phyloP scores from a whole-genome alignment of 768 basidiomycete genomes.

The Filobasidium floriforme region DNA sequence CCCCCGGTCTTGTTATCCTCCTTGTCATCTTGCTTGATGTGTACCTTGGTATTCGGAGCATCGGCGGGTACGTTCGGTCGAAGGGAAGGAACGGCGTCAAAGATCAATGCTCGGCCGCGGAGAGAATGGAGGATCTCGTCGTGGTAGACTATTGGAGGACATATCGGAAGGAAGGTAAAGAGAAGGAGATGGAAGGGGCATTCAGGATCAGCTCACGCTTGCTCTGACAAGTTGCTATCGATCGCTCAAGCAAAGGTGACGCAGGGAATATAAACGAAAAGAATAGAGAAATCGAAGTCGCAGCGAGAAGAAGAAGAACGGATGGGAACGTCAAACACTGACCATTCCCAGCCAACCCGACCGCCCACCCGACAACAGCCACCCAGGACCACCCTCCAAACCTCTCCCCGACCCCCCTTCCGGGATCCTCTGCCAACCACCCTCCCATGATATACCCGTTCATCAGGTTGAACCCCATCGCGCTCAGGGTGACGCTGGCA shows the following conservation, averaged over 20 bases:
- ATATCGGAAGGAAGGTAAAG: too few species aligned
- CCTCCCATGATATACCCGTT: slow-evolving; percentile 62
- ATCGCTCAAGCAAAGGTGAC: too few species aligned
- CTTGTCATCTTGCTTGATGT: slow-evolving; percentile 29
- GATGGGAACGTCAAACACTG: too few species aligned
- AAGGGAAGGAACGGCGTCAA: not conserved
- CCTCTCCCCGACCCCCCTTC: too few species aligned
- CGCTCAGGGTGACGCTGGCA: slow-evolving; percentile 56
- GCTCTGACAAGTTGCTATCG: too few species aligned
- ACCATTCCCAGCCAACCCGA: slow-evolving; percentile 66
- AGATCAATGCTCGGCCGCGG: slow-evolving; percentile 48
- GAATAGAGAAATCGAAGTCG: too few species aligned
- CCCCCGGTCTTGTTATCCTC: slow-evolving; percentile 35
- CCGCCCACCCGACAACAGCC: slow-evolving; percentile 61
- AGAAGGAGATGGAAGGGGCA: too few species aligned
- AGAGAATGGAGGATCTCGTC: slow-evolving; percentile 84
- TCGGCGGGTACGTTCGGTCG: slow-evolving; percentile 12
- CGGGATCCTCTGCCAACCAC: slow-evolving; percentile 27
- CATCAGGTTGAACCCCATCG: slow-evolving; percentile 59
- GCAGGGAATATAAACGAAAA: not conserved
- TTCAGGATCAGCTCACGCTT: too few species aligned
- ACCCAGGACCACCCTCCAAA: slow-evolving; percentile 9
- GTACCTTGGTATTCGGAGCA: not conserved
- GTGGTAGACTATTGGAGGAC: slow-evolving; percentile 64
- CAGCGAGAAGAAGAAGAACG: too few species aligned